Evolutionary conservation across 108 stramenopile species (phyloP).

Genomic region (Stephanodiscus minutulus): DNA sequence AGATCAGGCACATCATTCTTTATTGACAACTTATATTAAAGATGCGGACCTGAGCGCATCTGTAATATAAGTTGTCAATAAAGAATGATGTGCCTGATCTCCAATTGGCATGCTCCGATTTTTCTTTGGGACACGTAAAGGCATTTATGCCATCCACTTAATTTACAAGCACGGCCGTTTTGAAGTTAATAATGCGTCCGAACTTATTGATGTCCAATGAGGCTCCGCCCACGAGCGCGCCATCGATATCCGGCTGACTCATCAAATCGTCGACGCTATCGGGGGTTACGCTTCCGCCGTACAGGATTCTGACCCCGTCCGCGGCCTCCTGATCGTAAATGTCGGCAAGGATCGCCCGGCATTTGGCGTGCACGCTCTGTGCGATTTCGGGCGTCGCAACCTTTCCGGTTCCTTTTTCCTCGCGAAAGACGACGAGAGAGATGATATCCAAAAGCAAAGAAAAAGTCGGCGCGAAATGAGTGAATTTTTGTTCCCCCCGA

Average conservation of each 20-base stretch:
- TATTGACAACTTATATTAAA: no score
- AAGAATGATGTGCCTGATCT: no score
- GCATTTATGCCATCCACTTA: no score
- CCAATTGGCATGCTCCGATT: no score
- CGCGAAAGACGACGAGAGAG: background rate
- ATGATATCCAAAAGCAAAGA: background rate
- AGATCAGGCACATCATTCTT: no score
- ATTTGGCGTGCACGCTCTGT: conserved; percentile 80
- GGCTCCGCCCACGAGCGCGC: conserved; percentile 96
- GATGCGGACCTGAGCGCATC: no score
- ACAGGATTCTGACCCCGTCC: conserved; percentile 80
- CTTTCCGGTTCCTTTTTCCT: conserved; percentile 56
- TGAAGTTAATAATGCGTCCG: conserved; percentile 91
- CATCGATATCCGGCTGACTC: conserved; percentile 94
- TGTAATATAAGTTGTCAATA: no score
- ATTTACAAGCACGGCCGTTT: conserved; percentile 11
- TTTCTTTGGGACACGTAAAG: no score
- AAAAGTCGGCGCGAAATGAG: conserved; percentile 2
- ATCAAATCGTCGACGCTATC: conserved; percentile 93
- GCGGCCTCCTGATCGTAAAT: conserved; percentile 85
- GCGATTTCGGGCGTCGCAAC: conserved; percentile 83
- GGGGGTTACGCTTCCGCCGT: conserved; percentile 93
- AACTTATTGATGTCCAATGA: conserved; percentile 88
- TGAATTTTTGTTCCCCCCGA: background rate
- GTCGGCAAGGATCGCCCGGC: conserved; percentile 73